Evolutionary conservation across 1,139 yeast genomes (phyloP).

Genomic region (Oligophagozyma castellii): DNA sequence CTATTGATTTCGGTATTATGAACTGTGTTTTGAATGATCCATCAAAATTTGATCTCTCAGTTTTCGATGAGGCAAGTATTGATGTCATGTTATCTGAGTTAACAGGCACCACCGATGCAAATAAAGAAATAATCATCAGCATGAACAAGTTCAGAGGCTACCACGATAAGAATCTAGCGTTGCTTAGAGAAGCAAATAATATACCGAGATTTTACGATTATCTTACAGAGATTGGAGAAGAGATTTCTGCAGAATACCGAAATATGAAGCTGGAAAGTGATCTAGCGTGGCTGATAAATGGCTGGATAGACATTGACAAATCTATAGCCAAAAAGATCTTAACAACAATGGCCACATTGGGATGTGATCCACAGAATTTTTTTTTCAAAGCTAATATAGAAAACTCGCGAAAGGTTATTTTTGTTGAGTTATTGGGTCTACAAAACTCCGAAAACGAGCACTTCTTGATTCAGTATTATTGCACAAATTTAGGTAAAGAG

Average conservation of each 20-base stretch:
- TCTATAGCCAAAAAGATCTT: constrained; percentile 4
- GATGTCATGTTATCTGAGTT: constrained; percentile 9
- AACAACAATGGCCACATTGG: constrained; percentile 6
- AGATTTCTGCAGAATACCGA: constrained; percentile 9
- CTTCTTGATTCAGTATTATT: constrained; percentile 17
- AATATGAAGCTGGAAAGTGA: constrained; percentile 5
- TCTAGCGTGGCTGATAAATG: constrained; percentile 7
- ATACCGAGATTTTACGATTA: constrained; percentile 5
- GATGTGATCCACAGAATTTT: constrained; percentile 8
- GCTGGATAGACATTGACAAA: constrained; percentile 1
- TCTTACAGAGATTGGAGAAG: constrained; percentile 5
- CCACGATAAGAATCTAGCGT: constrained; percentile 6
- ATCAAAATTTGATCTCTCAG: constrained; percentile 7
- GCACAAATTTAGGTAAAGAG: constrained; percentile 11
- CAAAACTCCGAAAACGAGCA: constrained; percentile 11
- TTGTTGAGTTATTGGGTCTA: constrained; percentile 17
- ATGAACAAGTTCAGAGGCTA: constrained; percentile 9
- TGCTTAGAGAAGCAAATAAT: constrained; percentile 7
- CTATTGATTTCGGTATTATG: constrained; percentile 15
- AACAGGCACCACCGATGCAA: constrained; percentile 3
- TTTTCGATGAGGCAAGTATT: constrained; percentile 12
- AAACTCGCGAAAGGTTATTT: constrained; percentile 11
- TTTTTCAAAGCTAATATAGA: constrained; percentile 8
- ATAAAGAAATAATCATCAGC: constrained; percentile 8
- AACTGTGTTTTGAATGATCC: constrained; percentile 3